phyloP scores from a whole-genome alignment of 2,329 filamentous ascomycete genomes.

The Trichoderma koningii region DNA sequence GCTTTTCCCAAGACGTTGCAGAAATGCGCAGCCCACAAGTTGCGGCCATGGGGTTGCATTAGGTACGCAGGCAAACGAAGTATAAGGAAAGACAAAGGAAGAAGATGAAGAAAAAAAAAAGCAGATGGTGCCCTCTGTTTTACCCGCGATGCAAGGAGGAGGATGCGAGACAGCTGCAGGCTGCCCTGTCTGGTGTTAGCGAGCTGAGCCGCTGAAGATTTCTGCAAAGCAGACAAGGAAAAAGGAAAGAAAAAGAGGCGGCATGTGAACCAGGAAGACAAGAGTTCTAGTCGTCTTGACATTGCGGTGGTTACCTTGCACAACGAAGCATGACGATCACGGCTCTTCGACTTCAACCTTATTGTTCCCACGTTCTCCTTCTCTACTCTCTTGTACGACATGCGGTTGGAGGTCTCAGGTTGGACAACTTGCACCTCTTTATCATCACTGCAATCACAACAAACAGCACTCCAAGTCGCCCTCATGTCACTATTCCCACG shows the following conservation, averaged over 20 bases:
- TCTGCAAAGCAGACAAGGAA: neutral
- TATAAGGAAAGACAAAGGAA: neutral
- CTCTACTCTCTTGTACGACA: neutral
- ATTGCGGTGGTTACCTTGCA: neutral
- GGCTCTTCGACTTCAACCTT: neutral
- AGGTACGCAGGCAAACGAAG: neutral
- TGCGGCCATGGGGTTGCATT: slow-evolving; percentile 14
- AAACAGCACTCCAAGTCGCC: neutral
- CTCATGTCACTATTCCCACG: neutral
- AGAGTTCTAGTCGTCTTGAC: too few species aligned
- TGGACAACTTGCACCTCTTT: neutral
- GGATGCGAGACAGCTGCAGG: slow-evolving; percentile 19
- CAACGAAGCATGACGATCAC: neutral
- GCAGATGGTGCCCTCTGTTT: neutral
- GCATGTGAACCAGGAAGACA: neutral
- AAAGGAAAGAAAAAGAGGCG: neutral
- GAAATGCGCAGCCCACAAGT: slow-evolving; percentile 16
- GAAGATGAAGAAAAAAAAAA: neutral
- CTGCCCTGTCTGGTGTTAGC: slow-evolving; percentile 4
- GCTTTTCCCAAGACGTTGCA: slow-evolving; percentile 22
- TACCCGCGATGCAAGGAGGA: neutral
- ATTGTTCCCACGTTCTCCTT: neutral
- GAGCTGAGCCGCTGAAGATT: slow-evolving; percentile 19
- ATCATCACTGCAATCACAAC: neutral
- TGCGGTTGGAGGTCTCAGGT: neutral